Evolutionary conservation across 2,329 filamentous ascomycete genomes (phyloP).

Genomic region (Cytospora paraplurivora): DNA sequence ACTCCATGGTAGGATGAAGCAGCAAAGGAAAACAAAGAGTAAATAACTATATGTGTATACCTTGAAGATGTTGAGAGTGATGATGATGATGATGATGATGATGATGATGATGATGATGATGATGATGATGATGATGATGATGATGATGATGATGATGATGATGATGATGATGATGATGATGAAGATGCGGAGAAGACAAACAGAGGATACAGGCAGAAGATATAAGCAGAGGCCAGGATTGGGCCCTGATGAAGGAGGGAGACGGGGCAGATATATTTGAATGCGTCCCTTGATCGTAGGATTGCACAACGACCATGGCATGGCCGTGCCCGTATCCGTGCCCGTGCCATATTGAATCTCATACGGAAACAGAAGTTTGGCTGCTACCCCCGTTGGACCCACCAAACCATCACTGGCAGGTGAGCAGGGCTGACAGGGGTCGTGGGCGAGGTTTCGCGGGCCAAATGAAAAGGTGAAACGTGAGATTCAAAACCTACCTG

Average conservation of each 20-base stretch:
- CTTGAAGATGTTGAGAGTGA: not conserved
- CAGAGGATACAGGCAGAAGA: not conserved
- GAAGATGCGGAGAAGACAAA: slow-evolving; percentile 3
- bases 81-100: not conserved
- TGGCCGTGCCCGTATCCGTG: slow-evolving; percentile 10
- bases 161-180: not conserved
- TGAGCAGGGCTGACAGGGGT: slow-evolving; percentile 23
- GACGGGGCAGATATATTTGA: slow-evolving; percentile 14
- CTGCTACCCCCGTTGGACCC: slow-evolving; percentile 19
- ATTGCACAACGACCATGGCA: slow-evolving; percentile 9
- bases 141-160: no score
- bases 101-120: not conserved
- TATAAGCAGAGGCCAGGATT: not conserved
- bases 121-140: not conserved
- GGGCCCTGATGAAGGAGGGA: not conserved
- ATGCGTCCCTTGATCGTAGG: slow-evolving; percentile 5
- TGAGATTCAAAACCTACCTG: slow-evolving; percentile 17
- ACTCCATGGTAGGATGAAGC: slow-evolving; percentile 22
- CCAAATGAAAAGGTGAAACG: slow-evolving; percentile 22
- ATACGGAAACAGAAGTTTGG: slow-evolving; percentile 18
- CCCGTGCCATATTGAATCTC: slow-evolving; percentile 2
- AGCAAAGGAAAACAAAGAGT: not conserved
- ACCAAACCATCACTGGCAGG: slow-evolving; percentile 18
- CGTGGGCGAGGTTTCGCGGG: slow-evolving; percentile 18
- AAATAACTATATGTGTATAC: slow-evolving; percentile 7